phyloP scores from a whole-genome alignment of 306 rosid genomes.

The Alnus glutinosa region DNA sequence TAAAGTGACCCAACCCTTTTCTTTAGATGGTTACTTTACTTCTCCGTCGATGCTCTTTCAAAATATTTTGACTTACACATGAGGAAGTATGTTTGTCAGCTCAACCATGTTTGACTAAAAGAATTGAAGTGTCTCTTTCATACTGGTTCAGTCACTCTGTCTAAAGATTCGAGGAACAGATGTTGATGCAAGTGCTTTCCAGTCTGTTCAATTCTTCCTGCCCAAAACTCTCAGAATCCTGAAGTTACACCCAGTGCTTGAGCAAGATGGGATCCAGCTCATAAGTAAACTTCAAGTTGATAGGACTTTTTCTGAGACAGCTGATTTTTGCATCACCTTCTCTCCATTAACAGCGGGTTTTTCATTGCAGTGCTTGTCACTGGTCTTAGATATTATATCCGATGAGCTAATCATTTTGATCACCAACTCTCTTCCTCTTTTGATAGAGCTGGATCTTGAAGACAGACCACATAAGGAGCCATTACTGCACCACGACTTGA shows the following conservation, averaged over 20 bases:
- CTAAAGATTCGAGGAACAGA: conserved; percentile 37
- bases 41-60: background rate
- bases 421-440: conserved; percentile 18
- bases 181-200: conserved; percentile 6
- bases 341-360: conserved; percentile 13
- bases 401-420: conserved; percentile 24
- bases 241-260: conserved; percentile 33
- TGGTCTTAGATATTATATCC: conserved; percentile 30
- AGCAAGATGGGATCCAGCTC: conserved; percentile 18
- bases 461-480: conserved; percentile 27
- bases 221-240: conserved; percentile 30
- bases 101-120: background rate
- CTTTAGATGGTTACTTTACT: background rate
- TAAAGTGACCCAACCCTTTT: background rate
- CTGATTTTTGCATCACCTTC: background rate
- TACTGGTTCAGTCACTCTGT: conserved; percentile 20
- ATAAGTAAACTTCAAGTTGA: conserved; percentile 11
- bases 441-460: conserved; percentile 40
- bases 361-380: conserved; percentile 31
- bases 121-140: conserved; percentile 1
- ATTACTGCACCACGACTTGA: conserved; percentile 16
- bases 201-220: conserved; percentile 13
- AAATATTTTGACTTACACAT: background rate
- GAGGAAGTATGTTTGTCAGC: background rate
- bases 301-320: conserved; percentile 4